Base-by-base conservation (phyloP, 352 stramenopile species). In the Phytophthora crassamura region DNA sequence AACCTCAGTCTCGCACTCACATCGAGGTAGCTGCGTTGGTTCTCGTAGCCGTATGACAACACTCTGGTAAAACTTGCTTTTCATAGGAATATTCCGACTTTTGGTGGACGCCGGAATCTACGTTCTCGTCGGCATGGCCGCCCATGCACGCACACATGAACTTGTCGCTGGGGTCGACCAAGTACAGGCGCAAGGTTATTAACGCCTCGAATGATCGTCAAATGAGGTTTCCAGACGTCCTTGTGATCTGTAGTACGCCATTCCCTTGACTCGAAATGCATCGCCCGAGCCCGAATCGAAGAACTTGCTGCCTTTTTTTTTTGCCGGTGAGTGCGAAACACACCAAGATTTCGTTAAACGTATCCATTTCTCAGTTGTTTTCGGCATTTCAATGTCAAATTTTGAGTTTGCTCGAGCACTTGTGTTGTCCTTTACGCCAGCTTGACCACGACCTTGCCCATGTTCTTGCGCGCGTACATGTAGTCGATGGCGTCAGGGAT, bases 261-360 rank as follows among this genome's bases (percentile, higher is more conserved):
- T 86, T n/a, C 84, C 84, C 34, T 90, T 89, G 18, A 90, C 74
- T 4, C 80, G 72, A 47, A 93, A 90, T 59, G 96, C 84, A 9
- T 75, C 34, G n/a, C 80, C 78, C 0, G 77, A 88, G 1, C 73
- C 48, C 2, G 78, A 87, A 64, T 95, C 67, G 67, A 96, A 97
- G 50, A 96, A 90, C 67, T 95, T 96, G 77, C 94, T 94, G 59
- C 87, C 86, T 40, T 88, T 89, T n/a, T n/a, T n/a, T n/a, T n/a
- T n/a, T n/a, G n/a, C n/a, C 25, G 2, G 46, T 69, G 73, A 47
- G 83, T 86, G 25, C 22, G 22, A 25, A 25, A 83, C 74, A 7
- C n/a, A n/a, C 72, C 72, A 4, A 83, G 38, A 7, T 12, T 48
- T 33, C 16, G 20, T 48, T 33, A 20, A n/a, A n/a, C n/a, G n/a